Conservation (phyloP, 805 yeast species). For the Saccharomycopsis lassenensis region DNA sequence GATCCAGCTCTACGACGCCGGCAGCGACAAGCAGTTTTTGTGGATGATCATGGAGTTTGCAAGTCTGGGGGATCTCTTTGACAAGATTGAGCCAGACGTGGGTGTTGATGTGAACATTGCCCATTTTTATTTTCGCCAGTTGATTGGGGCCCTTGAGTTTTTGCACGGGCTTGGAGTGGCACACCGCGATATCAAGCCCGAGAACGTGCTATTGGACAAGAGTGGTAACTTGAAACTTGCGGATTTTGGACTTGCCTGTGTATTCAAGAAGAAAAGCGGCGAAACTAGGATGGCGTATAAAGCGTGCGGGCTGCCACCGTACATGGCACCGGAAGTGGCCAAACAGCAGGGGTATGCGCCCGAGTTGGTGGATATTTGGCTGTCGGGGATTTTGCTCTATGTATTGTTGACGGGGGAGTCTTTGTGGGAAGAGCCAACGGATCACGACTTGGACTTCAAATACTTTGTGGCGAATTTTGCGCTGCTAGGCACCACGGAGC, state of each 20-base stretch:
- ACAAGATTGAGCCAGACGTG: constrained; percentile 65
- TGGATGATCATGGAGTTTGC: constrained; percentile 64
- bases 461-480: constrained; percentile 29
- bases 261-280: constrained; percentile 40
- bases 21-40: constrained; percentile 43
- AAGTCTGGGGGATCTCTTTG: constrained; percentile 66
- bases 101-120: constrained; percentile 60
- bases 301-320: constrained; percentile 66
- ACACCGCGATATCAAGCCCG: constrained; percentile 61
- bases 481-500: constrained; percentile 47
- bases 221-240: constrained; percentile 62
- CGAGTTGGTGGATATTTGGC: constrained; percentile 54
- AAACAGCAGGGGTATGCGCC: constrained; percentile 41
- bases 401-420: constrained; percentile 55
- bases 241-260: constrained; percentile 67
- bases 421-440: constrained; percentile 61
- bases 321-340: constrained; percentile 66
- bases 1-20: constrained; percentile 42
- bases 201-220: constrained; percentile 51
- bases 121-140: constrained; percentile 57
- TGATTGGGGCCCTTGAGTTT: constrained; percentile 48
- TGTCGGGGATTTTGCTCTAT: constrained; percentile 53
- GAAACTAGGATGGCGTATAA: constrained; percentile 35
- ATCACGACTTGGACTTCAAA: constrained; percentile 37
- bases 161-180: constrained; percentile 57